Percentiles rank a stretch among this genome's conserved stretches.
These are phyloP conservation scores for Aspergillus biplanus DNA, from an alignment of 495 filamentous ascomycete species.

Conservation along the genomic window DNA sequence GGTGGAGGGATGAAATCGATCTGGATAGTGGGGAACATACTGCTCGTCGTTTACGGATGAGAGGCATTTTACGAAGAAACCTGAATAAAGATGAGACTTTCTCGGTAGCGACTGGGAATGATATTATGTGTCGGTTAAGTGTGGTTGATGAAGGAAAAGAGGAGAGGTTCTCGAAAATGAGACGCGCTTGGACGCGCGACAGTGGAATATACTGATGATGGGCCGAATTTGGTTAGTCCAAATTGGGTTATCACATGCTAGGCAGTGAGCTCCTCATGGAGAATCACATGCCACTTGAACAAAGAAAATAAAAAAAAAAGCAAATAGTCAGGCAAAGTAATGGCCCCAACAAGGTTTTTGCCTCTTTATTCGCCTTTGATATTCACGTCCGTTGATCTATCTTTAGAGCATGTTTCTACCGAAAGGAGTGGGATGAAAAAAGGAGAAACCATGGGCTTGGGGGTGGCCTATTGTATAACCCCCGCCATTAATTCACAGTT, in stretches of 20 bases:
- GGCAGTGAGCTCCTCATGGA: neutral
- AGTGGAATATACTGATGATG: slow-evolving; percentile 10
- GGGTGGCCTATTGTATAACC: neutral
- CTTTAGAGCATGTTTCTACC: no score
- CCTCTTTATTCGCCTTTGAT: no score
- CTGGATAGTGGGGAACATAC: slow-evolving; percentile 29
- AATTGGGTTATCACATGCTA: slow-evolving; percentile 22
- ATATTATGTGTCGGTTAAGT: neutral
- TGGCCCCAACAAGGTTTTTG: neutral
- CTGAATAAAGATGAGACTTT: neutral
- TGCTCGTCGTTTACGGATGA: slow-evolving; percentile 42
- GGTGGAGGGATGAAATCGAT: neutral
- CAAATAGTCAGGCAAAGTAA: neutral
- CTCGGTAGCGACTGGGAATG: neutral
- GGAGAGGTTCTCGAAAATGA: neutral
- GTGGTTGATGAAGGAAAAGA: slow-evolving; percentile 22
- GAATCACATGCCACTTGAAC: neutral
- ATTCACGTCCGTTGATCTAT: no score
- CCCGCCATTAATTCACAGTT: neutral
- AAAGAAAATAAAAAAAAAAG: neutral
- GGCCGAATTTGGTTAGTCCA: slow-evolving; percentile 19
- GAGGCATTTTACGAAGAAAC: slow-evolving; percentile 34
- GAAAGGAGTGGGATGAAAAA: neutral
- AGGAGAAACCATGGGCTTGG: neutral
- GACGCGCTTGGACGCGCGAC: slow-evolving; percentile 28